Conservation (phyloP, 371 early-diverging fungal species). For the Haplosporangium sp. region DNA sequence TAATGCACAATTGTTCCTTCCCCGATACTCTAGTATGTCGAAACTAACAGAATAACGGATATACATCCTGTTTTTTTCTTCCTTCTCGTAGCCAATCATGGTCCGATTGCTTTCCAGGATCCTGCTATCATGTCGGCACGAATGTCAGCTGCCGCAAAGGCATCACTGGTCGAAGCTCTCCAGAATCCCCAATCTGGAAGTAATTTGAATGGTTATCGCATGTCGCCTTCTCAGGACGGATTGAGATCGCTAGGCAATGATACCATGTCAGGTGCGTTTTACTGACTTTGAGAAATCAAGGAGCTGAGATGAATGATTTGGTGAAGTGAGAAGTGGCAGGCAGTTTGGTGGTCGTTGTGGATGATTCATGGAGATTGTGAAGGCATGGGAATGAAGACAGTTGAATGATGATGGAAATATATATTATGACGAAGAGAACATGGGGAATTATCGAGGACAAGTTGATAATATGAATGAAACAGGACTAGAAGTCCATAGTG, state of each 20-base stretch:
- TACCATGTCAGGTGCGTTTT: slow-evolving; percentile 36
- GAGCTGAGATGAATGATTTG: slow-evolving; percentile 7
- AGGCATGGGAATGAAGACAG: not conserved
- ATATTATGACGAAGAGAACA: not conserved
- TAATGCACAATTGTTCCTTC: not conserved
- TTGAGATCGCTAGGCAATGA: slow-evolving; percentile 10
- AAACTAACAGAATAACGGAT: no score
- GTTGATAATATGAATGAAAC: not conserved
- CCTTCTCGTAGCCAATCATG: slow-evolving; percentile 10
- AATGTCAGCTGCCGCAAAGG: slow-evolving; percentile 46
- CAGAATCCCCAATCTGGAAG: slow-evolving; percentile 15
- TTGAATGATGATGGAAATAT: not conserved
- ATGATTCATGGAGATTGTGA: not conserved
- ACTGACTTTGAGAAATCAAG: slow-evolving; percentile 6
- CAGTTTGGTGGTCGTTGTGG: not conserved
- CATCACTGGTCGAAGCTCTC: slow-evolving; percentile 38
- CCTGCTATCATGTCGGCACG: slow-evolving; percentile 79
- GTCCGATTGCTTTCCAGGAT: slow-evolving; percentile 68
- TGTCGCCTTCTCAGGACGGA: slow-evolving; percentile 19
- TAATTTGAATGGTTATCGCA: slow-evolving; percentile 30
- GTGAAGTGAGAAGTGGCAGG: not conserved
- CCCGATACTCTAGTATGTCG: no score
- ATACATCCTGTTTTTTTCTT: no score
- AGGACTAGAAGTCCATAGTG: not conserved
- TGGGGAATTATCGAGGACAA: not conserved